Conservation (phyloP, 2,329 filamentous ascomycete species). For the Pseudocercospora cruenta region DNA sequence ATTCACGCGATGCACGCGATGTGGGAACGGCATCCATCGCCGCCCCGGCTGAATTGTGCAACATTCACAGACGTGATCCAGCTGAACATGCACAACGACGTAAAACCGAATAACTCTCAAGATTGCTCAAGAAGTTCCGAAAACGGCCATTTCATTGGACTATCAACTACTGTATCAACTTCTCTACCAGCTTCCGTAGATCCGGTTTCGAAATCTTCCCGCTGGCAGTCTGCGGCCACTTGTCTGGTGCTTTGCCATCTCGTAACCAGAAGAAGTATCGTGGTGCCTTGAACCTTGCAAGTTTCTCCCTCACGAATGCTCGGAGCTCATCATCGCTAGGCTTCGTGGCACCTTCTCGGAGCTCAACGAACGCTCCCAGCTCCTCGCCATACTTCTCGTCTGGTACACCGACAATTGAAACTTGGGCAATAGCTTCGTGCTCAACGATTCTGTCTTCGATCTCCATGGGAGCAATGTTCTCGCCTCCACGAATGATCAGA, state of each 20-base stretch:
- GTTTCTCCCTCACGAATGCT: conserved; percentile 29
- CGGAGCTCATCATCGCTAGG: conserved; percentile 29
- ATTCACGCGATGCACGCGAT: background rate
- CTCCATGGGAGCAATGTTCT: conserved; percentile 94
- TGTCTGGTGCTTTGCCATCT: conserved; percentile 27
- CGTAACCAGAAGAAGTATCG: conserved; percentile 34
- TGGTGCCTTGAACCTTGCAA: conserved; percentile 34
- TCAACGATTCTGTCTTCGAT: conserved; percentile 84
- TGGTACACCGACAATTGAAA: conserved; percentile 79
- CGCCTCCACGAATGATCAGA: conserved; percentile 89
- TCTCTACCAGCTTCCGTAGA: conserved; percentile 29
- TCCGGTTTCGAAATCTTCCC: conserved; percentile 35
- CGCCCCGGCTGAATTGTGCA: background rate
- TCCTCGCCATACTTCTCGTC: conserved; percentile 84
- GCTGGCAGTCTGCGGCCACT: conserved; percentile 34
- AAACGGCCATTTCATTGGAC: background rate
- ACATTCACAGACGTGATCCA: background rate
- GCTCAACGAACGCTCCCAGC: conserved; percentile 76
- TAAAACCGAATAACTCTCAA: too few relatives aligned
- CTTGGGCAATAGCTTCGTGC: conserved; percentile 72
- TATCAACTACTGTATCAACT: conserved; percentile 13
- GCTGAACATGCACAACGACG: too few relatives aligned
- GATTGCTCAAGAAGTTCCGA: background rate
- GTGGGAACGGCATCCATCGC: background rate
- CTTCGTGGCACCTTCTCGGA: conserved; percentile 24